These are phyloP conservation scores for Hevea brasiliensis DNA, from an alignment of 345 rosid genomes.

Conservation along the genomic window DNA sequence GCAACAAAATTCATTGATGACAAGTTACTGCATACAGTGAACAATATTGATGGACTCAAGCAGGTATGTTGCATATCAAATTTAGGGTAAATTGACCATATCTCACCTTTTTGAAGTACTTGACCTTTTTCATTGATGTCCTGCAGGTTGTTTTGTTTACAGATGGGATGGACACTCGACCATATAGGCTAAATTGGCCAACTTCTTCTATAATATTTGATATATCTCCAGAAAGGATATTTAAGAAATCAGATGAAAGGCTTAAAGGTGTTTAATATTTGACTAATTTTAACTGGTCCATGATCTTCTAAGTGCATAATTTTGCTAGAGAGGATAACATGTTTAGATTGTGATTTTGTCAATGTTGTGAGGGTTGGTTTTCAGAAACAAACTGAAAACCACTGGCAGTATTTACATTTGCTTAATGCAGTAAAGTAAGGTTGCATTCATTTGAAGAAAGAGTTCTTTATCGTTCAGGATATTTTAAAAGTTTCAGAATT, in stretches of 20 bases:
- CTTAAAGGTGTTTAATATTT: conserved; percentile 57
- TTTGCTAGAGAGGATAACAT: not conserved
- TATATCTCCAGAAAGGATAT: conserved; percentile 64
- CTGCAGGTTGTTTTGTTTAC: conserved; percentile 83
- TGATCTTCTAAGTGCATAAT: not conserved
- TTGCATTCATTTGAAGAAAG: conserved; percentile 1
- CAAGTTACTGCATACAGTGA: conserved; percentile 54
- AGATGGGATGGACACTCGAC: conserved; percentile 95
- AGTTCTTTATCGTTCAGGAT: not conserved
- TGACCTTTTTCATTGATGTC: conserved; percentile 13
- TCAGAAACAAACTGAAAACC: not conserved
- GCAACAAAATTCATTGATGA: conserved; percentile 88
- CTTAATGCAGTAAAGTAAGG: not conserved
- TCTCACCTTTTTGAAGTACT: conserved; percentile 9
- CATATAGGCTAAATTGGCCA: conserved; percentile 90
- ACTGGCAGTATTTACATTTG: not conserved
- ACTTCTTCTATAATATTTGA: conserved; percentile 78
- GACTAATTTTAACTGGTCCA: conserved; percentile 9
- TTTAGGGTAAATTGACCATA: conserved; percentile 6
- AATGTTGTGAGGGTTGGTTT: not conserved
- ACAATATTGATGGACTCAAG: conserved; percentile 67
- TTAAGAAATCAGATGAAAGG: conserved; percentile 50
- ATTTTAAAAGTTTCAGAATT: not conserved
- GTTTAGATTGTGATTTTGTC: not conserved
- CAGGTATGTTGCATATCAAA: conserved; percentile 47